Evolutionary conservation across 1,284 basidiomycete genomes (phyloP), one percentile per base, ranked within the genome.

Genomic region (Paramarasmius palmivorus): DNA sequence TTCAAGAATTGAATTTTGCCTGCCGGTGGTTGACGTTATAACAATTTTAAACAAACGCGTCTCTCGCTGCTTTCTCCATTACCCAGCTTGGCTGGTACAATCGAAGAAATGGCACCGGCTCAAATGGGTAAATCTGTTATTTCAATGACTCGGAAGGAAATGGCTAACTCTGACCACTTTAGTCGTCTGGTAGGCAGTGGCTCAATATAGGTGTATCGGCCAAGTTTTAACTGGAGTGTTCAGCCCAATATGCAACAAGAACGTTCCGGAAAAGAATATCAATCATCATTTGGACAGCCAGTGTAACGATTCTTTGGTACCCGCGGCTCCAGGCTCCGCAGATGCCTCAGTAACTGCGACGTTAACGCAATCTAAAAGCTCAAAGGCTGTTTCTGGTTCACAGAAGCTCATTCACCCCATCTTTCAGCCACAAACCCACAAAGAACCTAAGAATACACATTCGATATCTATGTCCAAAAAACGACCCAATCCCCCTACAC

Each of bases 221-320:
- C n/a, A n/a, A 32, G 12, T 46, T 23, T 40, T 23, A 15, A 40
- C 6, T 40, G 7, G 29, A 32, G 12, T 32, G 29, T 26, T 52
- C 23, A 59, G 57, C 32, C 57, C 57, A 35, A 54, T 59, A 39
- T 59, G 57, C 46, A 53, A 48, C 8, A 20, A 54, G 37, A 37
- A 54, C 22, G 55, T 59, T 41, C 34, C 46, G 23, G 51, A 40
- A 9, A 32, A 44, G 29, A 45, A 48, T 14, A 58, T 59, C 29
- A 59, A 59, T 39, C 20, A 17, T 17, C 57, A 59, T 19, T 45
- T 59, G 26, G 57, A 59, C 23, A 53, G 25, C 26, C 35, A 34
- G 8, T 59, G 57, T 45, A 32, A 38, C 1, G 4, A 37, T 9
- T 15, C 6, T n/a, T n/a, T n/a, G n/a, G 42, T n/a, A 8, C 9